Conservation (phyloP, 129 eudicot species). For the Artemisia tridentata region DNA sequence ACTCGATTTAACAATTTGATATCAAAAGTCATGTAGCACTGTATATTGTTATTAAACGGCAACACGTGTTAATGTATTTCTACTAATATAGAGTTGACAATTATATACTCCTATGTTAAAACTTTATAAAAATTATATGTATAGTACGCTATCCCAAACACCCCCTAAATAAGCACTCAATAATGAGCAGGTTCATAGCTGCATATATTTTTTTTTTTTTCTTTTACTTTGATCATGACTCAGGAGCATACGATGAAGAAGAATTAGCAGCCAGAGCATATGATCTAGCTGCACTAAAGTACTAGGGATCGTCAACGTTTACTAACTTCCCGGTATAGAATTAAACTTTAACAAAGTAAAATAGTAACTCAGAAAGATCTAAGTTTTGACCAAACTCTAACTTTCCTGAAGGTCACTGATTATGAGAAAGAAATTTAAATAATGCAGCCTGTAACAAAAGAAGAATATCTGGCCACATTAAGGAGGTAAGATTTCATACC, state of each 20-base stretch:
- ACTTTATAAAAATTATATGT: too few relatives aligned
- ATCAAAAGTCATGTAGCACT: too few relatives aligned
- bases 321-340: conserved; percentile 66
- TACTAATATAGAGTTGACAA: too few relatives aligned
- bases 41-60: too few relatives aligned
- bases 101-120: too few relatives aligned
- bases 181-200: too few relatives aligned
- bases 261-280: conserved; percentile 90
- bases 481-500: conserved; percentile 49
- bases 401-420: conserved; percentile 51
- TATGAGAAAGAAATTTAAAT: conserved; percentile 67
- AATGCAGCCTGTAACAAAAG: conserved; percentile 76
- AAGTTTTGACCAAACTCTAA: conserved; percentile 28
- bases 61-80: too few relatives aligned
- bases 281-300: conserved; percentile 85
- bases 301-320: conserved; percentile 79
- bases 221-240: not conserved
- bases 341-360: not conserved
- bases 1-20: too few relatives aligned
- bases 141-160: too few relatives aligned
- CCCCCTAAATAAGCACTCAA: too few relatives aligned
- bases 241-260: conserved; percentile 92
- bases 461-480: conserved; percentile 76
- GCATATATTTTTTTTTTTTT: too few relatives aligned
- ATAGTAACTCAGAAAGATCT: not conserved